These are phyloP conservation scores for Globisporangium uncinulatum DNA, from an alignment of 352 stramenopile genomes.

Conservation along the genomic window DNA sequence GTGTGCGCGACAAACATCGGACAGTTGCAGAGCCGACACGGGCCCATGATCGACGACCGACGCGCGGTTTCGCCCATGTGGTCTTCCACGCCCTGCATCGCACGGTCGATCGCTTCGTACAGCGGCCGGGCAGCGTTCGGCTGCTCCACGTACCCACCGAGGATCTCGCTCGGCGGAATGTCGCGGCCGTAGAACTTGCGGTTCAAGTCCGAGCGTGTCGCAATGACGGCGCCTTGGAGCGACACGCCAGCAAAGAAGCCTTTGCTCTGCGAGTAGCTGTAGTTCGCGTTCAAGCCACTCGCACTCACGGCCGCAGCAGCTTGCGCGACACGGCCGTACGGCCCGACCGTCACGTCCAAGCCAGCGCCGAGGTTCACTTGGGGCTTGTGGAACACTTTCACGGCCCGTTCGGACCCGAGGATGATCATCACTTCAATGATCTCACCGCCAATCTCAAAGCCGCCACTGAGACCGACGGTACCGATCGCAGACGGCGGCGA, in stretches of 20 bases:
- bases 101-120: slow-evolving; percentile 70
- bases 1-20: slow-evolving; percentile 29
- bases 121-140: slow-evolving; percentile 65
- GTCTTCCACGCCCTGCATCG: slow-evolving; percentile 70
- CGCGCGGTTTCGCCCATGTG: slow-evolving; percentile 13
- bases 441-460: slow-evolving; percentile 87
- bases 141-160: slow-evolving; percentile 47
- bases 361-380: slow-evolving; percentile 90
- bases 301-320: slow-evolving; percentile 73
- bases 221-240: slow-evolving; percentile 91
- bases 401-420: slow-evolving; percentile 87
- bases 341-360: slow-evolving; percentile 87
- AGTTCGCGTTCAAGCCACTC: slow-evolving; percentile 85
- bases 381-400: slow-evolving; percentile 88
- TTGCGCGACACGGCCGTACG: slow-evolving; percentile 79
- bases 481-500: slow-evolving; percentile 92
- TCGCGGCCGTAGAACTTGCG: slow-evolving; percentile 93
- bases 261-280: slow-evolving; percentile 91
- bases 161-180: slow-evolving; percentile 68
- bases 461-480: slow-evolving; percentile 83
- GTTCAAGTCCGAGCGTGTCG: slow-evolving; percentile 87
- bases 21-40: slow-evolving; percentile 51
- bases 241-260: slow-evolving; percentile 92
- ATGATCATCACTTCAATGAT: slow-evolving; percentile 95
- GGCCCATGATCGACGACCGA: slow-evolving; percentile 12